A percentile compares a stretch with the other conserved stretches of the same genome.
phyloP scores from a whole-genome alignment of 2,329 filamentous ascomycete species.

The Alternaria sp. region DNA sequence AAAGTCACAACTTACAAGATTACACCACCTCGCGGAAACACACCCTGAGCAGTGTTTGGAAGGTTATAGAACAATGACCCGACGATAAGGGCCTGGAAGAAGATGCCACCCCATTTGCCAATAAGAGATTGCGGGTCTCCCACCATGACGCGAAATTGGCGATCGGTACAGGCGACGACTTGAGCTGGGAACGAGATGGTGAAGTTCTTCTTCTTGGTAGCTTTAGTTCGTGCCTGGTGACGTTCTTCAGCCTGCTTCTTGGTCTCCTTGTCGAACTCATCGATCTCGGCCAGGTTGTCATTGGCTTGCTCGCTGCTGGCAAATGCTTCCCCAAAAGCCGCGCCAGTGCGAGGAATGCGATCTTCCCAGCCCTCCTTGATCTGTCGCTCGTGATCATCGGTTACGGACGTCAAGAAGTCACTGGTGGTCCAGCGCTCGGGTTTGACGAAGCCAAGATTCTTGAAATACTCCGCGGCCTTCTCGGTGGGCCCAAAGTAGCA shows the following conservation, averaged over 20 bases:
- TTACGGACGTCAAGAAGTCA: conserved; percentile 76
- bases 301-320: conserved; percentile 45
- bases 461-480: conserved; percentile 68
- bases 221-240: conserved; percentile 39
- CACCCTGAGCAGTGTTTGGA: conserved; percentile 59
- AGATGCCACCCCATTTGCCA: conserved; percentile 53
- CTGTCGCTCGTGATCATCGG: conserved; percentile 64
- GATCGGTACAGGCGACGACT: conserved; percentile 48
- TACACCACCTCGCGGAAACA: conserved; percentile 66
- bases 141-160: conserved; percentile 59
- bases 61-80: conserved; percentile 60
- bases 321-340: conserved; percentile 60
- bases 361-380: conserved; percentile 64
- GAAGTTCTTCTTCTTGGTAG: conserved; percentile 51
- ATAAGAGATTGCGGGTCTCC: conserved; percentile 59
- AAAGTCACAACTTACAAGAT: conserved; percentile 55
- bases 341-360: conserved; percentile 60
- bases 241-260: conserved; percentile 39
- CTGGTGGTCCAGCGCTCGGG: conserved; percentile 71
- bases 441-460: conserved; percentile 70
- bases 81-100: conserved; percentile 50
- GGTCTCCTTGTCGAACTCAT: conserved; percentile 48
- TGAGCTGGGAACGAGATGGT: conserved; percentile 49
- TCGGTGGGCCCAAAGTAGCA: conserved; percentile 68
- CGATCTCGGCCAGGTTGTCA: conserved; percentile 49